Conservation (phyloP, 352 stramenopile genomes). For the Pythium pyrilobum region DNA sequence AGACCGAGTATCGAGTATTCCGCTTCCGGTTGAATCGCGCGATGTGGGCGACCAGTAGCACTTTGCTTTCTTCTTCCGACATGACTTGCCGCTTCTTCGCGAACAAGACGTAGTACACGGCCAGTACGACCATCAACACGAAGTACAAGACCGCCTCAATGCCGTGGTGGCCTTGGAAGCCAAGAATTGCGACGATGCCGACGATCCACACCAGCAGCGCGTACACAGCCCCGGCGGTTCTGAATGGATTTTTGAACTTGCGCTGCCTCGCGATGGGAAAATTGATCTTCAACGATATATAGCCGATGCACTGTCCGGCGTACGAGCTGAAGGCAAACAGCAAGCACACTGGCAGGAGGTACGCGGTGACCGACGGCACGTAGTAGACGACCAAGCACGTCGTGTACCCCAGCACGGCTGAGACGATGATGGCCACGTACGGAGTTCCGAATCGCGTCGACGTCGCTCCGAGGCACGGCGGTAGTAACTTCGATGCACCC, state of each 20-base stretch:
- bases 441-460: constrained; percentile 12
- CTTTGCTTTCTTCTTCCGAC: constrained; percentile 18
- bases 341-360: constrained; percentile 18
- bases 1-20: no score
- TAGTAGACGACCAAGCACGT: constrained; percentile 15
- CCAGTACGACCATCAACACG: neutral
- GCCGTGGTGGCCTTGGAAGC: constrained; percentile 12
- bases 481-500: constrained; percentile 7
- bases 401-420: constrained; percentile 3
- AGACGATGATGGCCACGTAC: neutral
- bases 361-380: neutral
- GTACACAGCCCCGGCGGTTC: constrained; percentile 12
- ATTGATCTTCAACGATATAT: constrained; percentile 15
- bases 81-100: constrained; percentile 18
- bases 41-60: constrained; percentile 14
- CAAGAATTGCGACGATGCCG: constrained; percentile 10
- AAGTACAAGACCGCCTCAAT: constrained; percentile 5
- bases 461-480: neutral
- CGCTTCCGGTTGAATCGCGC: constrained; percentile 3
- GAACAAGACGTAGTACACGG: constrained; percentile 13
- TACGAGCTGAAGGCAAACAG: constrained; percentile 24
- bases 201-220: constrained; percentile 16
- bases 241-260: constrained; percentile 17
- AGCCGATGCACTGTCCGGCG: constrained; percentile 23
- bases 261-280: neutral